Conservation (phyloP, 2,329 filamentous ascomycete species). For the Nakataea oryzae region DNA sequence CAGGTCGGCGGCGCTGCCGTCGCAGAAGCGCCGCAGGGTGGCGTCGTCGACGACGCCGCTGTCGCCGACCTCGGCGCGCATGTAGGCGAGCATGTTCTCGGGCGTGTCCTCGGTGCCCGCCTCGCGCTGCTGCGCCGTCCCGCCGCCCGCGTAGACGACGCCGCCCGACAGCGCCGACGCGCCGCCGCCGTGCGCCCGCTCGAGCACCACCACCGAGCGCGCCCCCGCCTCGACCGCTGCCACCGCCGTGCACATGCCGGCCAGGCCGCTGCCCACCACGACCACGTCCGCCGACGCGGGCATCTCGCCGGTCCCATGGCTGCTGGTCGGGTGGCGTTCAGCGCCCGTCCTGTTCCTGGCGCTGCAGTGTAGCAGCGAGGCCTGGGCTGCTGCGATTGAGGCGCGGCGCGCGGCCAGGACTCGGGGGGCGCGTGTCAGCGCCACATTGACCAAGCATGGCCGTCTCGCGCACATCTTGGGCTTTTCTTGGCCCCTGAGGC, state of each 20-base stretch:
- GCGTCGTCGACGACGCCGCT: slow-evolving; percentile 6
- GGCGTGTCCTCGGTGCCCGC: slow-evolving; percentile 9
- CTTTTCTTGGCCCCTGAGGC: not conserved
- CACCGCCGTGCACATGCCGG: slow-evolving; percentile 49
- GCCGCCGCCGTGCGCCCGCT: slow-evolving; percentile 24
- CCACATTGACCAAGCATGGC: not conserved
- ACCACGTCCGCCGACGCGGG: slow-evolving; percentile 34
- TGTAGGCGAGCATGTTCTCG: slow-evolving; percentile 9
- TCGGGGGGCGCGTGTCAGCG: not conserved
- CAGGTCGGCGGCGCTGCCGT: slow-evolving; percentile 8
- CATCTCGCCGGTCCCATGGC: too few relatives aligned
- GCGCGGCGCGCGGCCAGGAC: too few relatives aligned
- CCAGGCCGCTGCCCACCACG: slow-evolving; percentile 55
- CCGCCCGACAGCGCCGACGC: slow-evolving; percentile 6
- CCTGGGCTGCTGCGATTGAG: not conserved
- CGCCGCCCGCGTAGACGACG: slow-evolving; percentile 10
- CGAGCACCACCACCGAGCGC: slow-evolving; percentile 42
- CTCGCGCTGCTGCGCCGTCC: slow-evolving; percentile 7
- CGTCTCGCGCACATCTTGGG: not conserved
- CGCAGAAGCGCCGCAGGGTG: slow-evolving; percentile 9
- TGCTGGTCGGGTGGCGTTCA: not conserved
- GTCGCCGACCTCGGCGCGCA: slow-evolving; percentile 5
- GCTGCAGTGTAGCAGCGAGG: not conserved
- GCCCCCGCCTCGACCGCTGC: slow-evolving; percentile 41
- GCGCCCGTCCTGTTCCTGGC: not conserved